Conservation (phyloP, 768 basidiomycete genomes). For the Suillus ampliporus region DNA sequence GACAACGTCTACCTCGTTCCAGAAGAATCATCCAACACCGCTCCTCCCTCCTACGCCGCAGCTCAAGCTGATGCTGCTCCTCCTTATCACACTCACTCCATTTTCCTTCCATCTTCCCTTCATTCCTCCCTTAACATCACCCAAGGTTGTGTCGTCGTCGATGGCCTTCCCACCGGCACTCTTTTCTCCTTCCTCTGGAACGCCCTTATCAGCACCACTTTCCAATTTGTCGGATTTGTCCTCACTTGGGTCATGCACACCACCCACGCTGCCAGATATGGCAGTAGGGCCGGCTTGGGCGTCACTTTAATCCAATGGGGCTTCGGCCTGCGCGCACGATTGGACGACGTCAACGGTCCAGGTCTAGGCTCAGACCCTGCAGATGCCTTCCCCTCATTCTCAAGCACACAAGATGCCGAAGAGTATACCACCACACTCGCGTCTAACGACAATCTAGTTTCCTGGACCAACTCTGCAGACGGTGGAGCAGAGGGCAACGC, state of each 20-base stretch:
- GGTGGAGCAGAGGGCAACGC: constrained; percentile 13
- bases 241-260: constrained; percentile 94
- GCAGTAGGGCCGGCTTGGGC: constrained; percentile 94
- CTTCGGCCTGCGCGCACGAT: constrained; percentile 68
- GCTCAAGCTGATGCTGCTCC: constrained; percentile 97
- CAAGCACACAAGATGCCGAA: constrained; percentile 51
- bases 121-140: constrained; percentile 44
- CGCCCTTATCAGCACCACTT: constrained; percentile 90
- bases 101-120: constrained; percentile 80
- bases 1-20: constrained; percentile 79
- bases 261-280: constrained; percentile 91
- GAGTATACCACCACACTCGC: constrained; percentile 39
- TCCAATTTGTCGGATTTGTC: constrained; percentile 95
- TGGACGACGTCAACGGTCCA: constrained; percentile 47
- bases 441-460: constrained; percentile 26
- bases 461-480: constrained; percentile 43
- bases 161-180: constrained; percentile 82
- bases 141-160: constrained; percentile 84
- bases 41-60: constrained; percentile 89
- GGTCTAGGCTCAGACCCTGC: constrained; percentile 37
- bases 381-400: constrained; percentile 47
- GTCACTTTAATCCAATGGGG: constrained; percentile 97
- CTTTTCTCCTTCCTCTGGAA: constrained; percentile 93
- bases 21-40: constrained; percentile 81
- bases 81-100: constrained; percentile 96